These are phyloP conservation scores for Gryganskiella cystojenkinii DNA, from an alignment of 192 early-diverging fungal genomes.

Conservation along the genomic window DNA sequence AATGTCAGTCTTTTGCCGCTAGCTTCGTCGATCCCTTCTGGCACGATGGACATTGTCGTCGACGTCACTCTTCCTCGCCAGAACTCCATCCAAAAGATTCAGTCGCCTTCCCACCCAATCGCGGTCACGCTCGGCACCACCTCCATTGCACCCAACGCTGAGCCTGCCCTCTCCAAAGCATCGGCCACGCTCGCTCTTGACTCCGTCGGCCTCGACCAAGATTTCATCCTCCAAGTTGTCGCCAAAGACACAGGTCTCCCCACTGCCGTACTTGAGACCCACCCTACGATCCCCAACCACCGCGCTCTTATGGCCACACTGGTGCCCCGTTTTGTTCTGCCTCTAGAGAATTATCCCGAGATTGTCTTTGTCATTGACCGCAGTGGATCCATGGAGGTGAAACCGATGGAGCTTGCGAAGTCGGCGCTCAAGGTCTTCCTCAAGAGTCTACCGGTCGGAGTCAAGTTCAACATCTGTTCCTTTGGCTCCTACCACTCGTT, in stretches of 20 bases:
- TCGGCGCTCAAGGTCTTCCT: slow-evolving; percentile 58
- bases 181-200: slow-evolving; percentile 18
- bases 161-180: slow-evolving; percentile 22
- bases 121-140: slow-evolving; percentile 28
- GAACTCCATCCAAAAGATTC: slow-evolving; percentile 46
- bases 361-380: slow-evolving; percentile 28
- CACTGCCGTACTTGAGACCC: slow-evolving; percentile 29
- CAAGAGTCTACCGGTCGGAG: slow-evolving; percentile 58
- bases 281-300: slow-evolving; percentile 24
- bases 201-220: slow-evolving; percentile 15
- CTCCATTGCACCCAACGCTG: slow-evolving; percentile 18
- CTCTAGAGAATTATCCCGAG: slow-evolving; percentile 21
- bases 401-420: slow-evolving; percentile 44
- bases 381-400: slow-evolving; percentile 65
- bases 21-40: not conserved
- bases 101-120: slow-evolving; percentile 61
- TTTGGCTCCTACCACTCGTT: slow-evolving; percentile 51
- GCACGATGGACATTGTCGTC: slow-evolving; percentile 11
- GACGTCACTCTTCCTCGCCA: slow-evolving; percentile 32
- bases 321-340: slow-evolving; percentile 17
- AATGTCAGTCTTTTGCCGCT: slow-evolving; percentile 2
- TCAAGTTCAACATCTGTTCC: slow-evolving; percentile 61
- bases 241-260: slow-evolving; percentile 19
- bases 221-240: slow-evolving; percentile 18
- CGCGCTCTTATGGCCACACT: slow-evolving; percentile 18